Percentiles rank a stretch among this genome's conserved stretches.
phyloP scores from a whole-genome alignment of 495 filamentous ascomycete species.

The Immersiella caudata region DNA sequence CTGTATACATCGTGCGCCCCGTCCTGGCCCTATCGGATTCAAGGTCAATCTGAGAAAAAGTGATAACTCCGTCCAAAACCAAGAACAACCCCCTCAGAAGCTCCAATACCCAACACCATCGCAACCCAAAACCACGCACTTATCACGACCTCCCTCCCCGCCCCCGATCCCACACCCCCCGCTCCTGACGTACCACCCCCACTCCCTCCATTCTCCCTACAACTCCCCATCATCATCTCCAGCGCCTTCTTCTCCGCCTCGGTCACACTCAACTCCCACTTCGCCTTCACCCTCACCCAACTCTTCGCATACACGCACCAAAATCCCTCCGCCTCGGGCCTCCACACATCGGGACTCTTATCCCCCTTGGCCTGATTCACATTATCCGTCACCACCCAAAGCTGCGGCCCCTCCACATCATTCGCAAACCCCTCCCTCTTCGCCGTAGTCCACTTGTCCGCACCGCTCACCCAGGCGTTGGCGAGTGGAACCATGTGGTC shows the following conservation, averaged over 20 bases:
- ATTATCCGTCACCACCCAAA: conserved; percentile 73
- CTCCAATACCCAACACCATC: no score
- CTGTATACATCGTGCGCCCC: no score
- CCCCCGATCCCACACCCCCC: neutral
- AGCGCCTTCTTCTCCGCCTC: conserved; percentile 58
- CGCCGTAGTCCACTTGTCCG: conserved; percentile 60
- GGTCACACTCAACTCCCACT: conserved; percentile 54
- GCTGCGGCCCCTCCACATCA: conserved; percentile 68
- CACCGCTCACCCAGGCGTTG: conserved; percentile 71
- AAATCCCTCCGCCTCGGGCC: conserved; percentile 65
- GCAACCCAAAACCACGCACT: neutral
- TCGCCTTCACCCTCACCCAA: conserved; percentile 73
- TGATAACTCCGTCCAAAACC: no score
- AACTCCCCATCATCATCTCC: conserved; percentile 64
- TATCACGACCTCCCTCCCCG: neutral
- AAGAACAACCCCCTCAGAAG: no score
- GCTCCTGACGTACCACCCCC: neutral
- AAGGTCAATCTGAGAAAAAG: no score
- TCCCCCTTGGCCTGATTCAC: conserved; percentile 73
- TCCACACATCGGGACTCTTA: conserved; percentile 70
- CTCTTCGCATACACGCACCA: conserved; percentile 74
- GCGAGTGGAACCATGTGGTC: conserved; percentile 76
- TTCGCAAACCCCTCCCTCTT: conserved; percentile 67
- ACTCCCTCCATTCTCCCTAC: conserved; percentile 31
- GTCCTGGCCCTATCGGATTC: no score